Percentiles rank a stretch among this genome's conserved stretches.
These are phyloP conservation scores for Crithidia fasciculata DNA, from an alignment of 208 protist species.

Conservation along the genomic window DNA sequence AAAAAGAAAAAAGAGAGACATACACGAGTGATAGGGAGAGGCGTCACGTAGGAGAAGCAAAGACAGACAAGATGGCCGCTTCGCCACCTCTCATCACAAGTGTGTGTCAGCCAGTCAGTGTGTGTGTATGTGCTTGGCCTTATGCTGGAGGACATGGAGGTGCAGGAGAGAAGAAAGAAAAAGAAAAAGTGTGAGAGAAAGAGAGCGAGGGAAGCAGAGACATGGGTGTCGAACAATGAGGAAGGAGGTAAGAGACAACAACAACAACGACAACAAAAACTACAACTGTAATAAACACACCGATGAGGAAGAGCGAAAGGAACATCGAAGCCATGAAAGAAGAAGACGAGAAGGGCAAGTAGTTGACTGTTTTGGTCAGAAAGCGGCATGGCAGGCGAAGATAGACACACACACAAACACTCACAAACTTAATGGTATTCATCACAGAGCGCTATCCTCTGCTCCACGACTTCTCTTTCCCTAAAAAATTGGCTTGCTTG, in stretches of 20 bases:
- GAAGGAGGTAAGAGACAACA: too few relatives aligned
- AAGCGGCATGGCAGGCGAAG: neutral
- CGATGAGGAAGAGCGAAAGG: neutral
- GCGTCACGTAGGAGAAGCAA: neutral
- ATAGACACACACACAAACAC: conserved; percentile 2
- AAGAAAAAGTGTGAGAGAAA: conserved; percentile 1
- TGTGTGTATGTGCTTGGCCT: neutral
- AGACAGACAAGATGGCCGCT: neutral
- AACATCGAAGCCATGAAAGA: conserved; percentile 1
- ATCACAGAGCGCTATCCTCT: too few relatives aligned
- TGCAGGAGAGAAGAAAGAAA: conserved; percentile 4
- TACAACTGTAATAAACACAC: too few relatives aligned
- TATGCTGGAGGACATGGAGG: neutral
- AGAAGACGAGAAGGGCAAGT: neutral
- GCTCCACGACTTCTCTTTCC: too few relatives aligned
- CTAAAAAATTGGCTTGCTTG: too few relatives aligned
- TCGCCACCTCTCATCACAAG: too few relatives aligned
- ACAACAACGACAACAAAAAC: too few relatives aligned
- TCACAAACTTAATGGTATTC: neutral
- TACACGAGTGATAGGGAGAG: neutral
- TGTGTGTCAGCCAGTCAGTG: too few relatives aligned
- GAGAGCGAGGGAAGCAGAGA: too few relatives aligned
- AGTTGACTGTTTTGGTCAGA: neutral
- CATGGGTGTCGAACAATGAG: too few relatives aligned
- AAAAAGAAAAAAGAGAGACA: conserved; percentile 11